phyloP scores from a whole-genome alignment of 1,284 basidiomycete genomes.

The Stygiomarasmius scandens region DNA sequence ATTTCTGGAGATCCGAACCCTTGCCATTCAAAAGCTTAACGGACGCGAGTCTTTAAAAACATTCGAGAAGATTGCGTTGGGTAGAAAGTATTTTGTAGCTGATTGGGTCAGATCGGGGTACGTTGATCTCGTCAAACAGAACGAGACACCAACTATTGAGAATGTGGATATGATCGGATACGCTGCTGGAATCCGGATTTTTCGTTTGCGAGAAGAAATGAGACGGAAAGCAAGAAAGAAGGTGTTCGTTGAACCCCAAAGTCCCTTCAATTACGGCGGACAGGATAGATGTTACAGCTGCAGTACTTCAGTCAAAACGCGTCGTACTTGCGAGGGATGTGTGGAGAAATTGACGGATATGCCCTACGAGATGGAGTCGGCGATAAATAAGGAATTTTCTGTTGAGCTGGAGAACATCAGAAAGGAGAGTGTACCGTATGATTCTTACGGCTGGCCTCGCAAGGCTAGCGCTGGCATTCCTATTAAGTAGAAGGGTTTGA shows the following conservation, averaged over 20 bases:
- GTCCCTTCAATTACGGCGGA: not conserved
- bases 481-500: too few species aligned
- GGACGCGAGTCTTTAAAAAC: constrained; percentile 6
- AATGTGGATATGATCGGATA: not conserved
- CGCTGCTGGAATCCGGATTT: not conserved
- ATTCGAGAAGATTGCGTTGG: constrained; percentile 10
- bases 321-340: not conserved
- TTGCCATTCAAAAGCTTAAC: constrained; percentile 25
- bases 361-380: not conserved
- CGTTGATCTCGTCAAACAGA: not conserved
- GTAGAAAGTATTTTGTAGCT: constrained; percentile 1
- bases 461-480: too few species aligned
- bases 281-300: too few species aligned
- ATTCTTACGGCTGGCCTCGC: too few species aligned
- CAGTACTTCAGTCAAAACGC: not conserved
- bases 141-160: not conserved
- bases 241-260: not conserved
- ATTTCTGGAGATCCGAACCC: constrained; percentile 25
- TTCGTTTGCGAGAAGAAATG: not conserved
- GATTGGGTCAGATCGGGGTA: not conserved
- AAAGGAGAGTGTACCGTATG: too few species aligned
- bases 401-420: not conserved
- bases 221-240: not conserved
- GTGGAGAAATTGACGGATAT: too few species aligned
- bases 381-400: not conserved